Evolutionary conservation across 2,329 filamentous ascomycete species (phyloP), one percentile per base, ranked within the genome.

Genomic region (Ophiostoma sp.): DNA sequence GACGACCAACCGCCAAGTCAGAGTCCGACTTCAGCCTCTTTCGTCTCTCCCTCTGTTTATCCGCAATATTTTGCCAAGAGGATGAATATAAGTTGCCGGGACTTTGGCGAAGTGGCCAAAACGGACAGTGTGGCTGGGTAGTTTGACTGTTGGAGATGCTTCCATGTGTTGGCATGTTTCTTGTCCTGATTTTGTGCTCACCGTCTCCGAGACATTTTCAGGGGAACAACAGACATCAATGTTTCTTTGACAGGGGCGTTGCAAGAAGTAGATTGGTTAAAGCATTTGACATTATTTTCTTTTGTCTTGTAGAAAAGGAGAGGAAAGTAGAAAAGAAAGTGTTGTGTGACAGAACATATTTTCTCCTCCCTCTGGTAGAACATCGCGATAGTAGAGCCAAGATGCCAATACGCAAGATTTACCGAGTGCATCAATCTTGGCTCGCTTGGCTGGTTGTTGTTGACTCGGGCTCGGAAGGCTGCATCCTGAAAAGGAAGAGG

Each of bases 351-450:
- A n/a, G n/a, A n/a, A n/a, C 22, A 25, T 52, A 22, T 28, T 25
- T 1, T 12, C 15, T 15, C n/a, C 2, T 55, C 45, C 12, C n/a
- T 55, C 22, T n/a, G n/a, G n/a, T 36, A 48, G 7, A 25, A 63
- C 6, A 7, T 15, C n/a, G 12, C 4, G 48, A n/a, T 22, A n/a
- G 8, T 8, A 11, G n/a, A 5, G n/a, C 22, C 57, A 36, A 36
- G 12, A n/a, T n/a, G 57, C 5, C 31, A 6, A 36, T 17, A 22
- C 31, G 33, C 31, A 63, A 36, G 8, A 63, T 7, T 39, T 63
- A 63, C 59, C 59, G 59, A 25, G 25, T 39, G 19, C 31, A 15
- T 63, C n/a, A 52, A 63, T n/a, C 61, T 64, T 64, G 36, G 61
- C 36, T 64, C 61, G 36, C 36, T 42, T 64, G 57, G 57, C 57